phyloP scores from a whole-genome alignment of 805 yeast genomes.

The Candida cerambycidarum region DNA sequence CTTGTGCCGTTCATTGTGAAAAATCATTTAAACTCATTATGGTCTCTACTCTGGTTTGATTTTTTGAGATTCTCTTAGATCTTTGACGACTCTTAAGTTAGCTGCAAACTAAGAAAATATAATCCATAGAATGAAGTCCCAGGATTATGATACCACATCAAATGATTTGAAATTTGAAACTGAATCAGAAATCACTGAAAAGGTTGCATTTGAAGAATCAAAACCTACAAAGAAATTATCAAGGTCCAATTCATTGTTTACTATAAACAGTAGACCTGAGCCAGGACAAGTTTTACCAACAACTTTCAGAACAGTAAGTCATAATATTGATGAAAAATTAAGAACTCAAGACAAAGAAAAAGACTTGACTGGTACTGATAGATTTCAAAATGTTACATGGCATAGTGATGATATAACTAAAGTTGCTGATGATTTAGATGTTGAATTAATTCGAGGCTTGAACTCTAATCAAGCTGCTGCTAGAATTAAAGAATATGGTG shows the following conservation, averaged over 20 bases:
- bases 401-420: constrained; percentile 25
- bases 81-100: neutral
- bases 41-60: neutral
- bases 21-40: neutral
- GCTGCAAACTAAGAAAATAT: neutral
- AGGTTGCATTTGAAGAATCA: neutral
- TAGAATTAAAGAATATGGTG: constrained; percentile 27
- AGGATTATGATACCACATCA: neutral
- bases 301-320: constrained; percentile 37
- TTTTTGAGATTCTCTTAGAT: neutral
- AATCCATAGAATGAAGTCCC: neutral
- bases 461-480: constrained; percentile 12
- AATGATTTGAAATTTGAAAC: constrained; percentile 6
- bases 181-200: constrained; percentile 3
- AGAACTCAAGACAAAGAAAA: neutral
- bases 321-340: constrained; percentile 28
- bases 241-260: constrained; percentile 8
- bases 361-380: constrained; percentile 15
- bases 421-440: constrained; percentile 22
- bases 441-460: constrained; percentile 25
- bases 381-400: constrained; percentile 29
- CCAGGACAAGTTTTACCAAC: constrained; percentile 30
- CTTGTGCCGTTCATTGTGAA: neutral
- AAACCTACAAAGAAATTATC: neutral
- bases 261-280: constrained; percentile 8